A percentile compares a stretch with the other conserved stretches of the same genome.
These are phyloP conservation scores for Cadophora luteo-olivacea DNA, from an alignment of 2,329 filamentous ascomycete species.

Conservation along the genomic window DNA sequence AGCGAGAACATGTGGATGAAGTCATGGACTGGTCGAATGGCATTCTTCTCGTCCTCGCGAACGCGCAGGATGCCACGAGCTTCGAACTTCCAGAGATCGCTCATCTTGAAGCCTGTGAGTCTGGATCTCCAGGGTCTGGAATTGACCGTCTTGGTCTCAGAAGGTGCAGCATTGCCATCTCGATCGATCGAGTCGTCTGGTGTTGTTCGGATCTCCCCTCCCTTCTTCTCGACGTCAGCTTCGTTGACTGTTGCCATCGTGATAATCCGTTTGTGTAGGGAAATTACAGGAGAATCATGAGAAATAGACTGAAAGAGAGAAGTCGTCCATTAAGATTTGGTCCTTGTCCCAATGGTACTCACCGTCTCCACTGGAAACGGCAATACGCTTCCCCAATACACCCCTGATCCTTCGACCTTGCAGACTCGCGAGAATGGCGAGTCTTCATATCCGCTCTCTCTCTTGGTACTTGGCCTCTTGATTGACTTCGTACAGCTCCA, in stretches of 20 bases:
- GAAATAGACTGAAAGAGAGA: not conserved
- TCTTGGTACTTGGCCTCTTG: not conserved
- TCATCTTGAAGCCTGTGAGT: constrained; percentile 21
- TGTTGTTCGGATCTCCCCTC: not conserved
- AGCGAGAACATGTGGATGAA: constrained; percentile 59
- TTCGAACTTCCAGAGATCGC: constrained; percentile 46
- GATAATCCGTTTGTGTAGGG: not conserved
- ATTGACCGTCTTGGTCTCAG: not conserved
- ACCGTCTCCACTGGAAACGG: not conserved
- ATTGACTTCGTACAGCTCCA: constrained; percentile 1
- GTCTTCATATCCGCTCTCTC: not conserved
- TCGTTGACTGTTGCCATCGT: not conserved
- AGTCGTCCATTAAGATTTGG: not conserved
- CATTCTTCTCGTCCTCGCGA: constrained; percentile 58
- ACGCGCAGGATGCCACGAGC: constrained; percentile 65
- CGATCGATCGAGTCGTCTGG: not conserved
- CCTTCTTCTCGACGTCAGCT: not conserved
- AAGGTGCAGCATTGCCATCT: not conserved
- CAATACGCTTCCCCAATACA: not conserved
- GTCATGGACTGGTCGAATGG: constrained; percentile 56
- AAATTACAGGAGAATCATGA: not conserved
- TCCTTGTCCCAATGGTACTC: not conserved
- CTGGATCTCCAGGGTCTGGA: constrained; percentile 9
- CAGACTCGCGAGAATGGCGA: not conserved
- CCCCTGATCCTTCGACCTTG: not conserved